Evolutionary conservation across 176 grass and related monocot species (phyloP).

Genomic region (Zoysia pacifica): DNA sequence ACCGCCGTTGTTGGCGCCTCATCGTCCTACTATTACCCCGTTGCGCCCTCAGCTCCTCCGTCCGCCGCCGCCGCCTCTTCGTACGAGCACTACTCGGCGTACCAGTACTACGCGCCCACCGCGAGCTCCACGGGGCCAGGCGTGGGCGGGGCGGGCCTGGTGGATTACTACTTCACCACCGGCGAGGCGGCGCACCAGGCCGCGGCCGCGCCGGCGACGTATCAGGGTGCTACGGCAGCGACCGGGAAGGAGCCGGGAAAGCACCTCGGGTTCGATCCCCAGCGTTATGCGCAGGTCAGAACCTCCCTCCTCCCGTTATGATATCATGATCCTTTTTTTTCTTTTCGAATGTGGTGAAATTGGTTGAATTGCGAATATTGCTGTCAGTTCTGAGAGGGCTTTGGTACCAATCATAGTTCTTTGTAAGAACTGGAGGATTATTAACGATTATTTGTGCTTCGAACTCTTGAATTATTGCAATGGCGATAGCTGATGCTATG

Average conservation of each 20-base stretch:
- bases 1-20: not conserved
- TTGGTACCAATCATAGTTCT: not conserved
- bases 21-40: slow-evolving; percentile 30
- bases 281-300: slow-evolving; percentile 54
- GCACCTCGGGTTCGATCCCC: slow-evolving; percentile 56
- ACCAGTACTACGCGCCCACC: slow-evolving; percentile 25
- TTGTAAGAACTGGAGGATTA: not conserved
- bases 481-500: not conserved
- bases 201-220: not conserved
- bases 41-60: not conserved
- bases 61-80: not conserved
- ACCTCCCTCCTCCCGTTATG: not conserved
- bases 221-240: not conserved
- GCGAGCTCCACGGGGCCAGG: not conserved
- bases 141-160: not conserved
- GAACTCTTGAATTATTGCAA: not conserved
- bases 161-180: slow-evolving; percentile 39
- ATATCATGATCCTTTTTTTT: not conserved
- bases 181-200: slow-evolving; percentile 40
- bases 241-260: slow-evolving; percentile 22
- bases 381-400: not conserved
- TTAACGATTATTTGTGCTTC: not conserved
- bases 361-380: slow-evolving; percentile 6
- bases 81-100: slow-evolving; percentile 39
- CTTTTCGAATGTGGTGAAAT: not conserved